Evolutionary conservation across 108 stramenopile species (phyloP).

Genomic region (Discostella stelligeroides): DNA sequence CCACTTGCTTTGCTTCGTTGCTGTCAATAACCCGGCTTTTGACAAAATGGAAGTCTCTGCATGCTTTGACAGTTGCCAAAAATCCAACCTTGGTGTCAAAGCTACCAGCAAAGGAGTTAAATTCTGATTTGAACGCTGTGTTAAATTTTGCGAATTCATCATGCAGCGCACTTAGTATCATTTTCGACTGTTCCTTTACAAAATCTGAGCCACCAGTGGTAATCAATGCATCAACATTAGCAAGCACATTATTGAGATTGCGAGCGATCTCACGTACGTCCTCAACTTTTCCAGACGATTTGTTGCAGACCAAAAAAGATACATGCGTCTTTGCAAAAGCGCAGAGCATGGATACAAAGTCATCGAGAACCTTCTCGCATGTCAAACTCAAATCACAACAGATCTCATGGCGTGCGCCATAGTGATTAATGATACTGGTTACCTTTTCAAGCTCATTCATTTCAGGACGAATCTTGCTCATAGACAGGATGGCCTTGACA

Average conservation of each 20-base stretch:
- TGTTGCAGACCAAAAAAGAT: slow-evolving; percentile 2
- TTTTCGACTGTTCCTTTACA: background rate
- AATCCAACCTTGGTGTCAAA: slow-evolving; percentile 9
- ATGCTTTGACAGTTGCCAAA: slow-evolving; percentile 9
- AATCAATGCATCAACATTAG: slow-evolving; percentile 15
- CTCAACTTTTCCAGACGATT: background rate
- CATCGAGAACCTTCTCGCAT: background rate
- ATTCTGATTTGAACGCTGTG: slow-evolving; percentile 1
- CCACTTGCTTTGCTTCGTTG: slow-evolving; percentile 17
- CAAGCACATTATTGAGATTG: slow-evolving; percentile 18
- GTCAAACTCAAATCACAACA: background rate
- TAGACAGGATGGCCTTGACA: background rate
- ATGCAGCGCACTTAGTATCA: background rate
- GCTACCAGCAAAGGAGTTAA: slow-evolving; percentile 23
- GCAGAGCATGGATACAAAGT: background rate
- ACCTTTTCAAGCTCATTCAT: slow-evolving; percentile 28
- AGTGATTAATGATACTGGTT: background rate
- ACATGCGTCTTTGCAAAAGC: background rate
- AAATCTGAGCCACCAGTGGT: slow-evolving; percentile 17
- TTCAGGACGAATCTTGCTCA: no score
- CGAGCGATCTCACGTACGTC: slow-evolving; percentile 6
- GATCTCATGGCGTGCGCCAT: background rate
- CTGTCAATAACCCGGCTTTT: slow-evolving; percentile 12
- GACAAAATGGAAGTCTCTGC: slow-evolving; percentile 1
- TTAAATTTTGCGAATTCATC: slow-evolving; percentile 14